Evolutionary conservation across 1,139 yeast species (phyloP).

Genomic region (Saccharomycopsis hybrid): DNA sequence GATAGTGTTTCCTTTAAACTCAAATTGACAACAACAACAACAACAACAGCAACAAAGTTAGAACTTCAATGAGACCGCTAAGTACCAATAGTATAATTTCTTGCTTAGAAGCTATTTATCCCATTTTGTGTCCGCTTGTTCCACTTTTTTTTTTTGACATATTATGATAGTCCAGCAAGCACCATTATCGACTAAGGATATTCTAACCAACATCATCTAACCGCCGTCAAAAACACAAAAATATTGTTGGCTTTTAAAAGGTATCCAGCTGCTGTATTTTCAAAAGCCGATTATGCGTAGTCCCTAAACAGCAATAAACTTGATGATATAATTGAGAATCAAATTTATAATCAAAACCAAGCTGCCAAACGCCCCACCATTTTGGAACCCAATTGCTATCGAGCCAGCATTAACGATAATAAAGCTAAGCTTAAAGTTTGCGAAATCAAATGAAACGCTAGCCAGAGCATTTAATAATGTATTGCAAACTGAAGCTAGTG

Average conservation of each 20-base stretch:
- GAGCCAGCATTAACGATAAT: background rate
- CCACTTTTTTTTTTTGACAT: no score
- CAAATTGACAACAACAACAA: no score
- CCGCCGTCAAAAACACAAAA: slow-evolving; percentile 4
- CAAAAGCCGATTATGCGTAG: slow-evolving; percentile 4
- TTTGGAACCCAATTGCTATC: background rate
- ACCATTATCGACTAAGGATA: slow-evolving; percentile 7
- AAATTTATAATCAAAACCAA: no score
- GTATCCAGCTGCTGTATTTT: slow-evolving; percentile 3
- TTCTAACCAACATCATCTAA: slow-evolving; percentile 6
- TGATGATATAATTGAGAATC: background rate
- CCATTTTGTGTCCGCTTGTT: no score
- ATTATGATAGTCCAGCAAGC: background rate
- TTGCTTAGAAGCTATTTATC: no score
- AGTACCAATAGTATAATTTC: no score
- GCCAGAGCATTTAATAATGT: background rate
- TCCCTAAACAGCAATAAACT: background rate
- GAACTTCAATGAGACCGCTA: no score
- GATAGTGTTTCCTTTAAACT: no score
- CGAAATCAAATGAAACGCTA: background rate
- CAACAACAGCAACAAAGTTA: no score
- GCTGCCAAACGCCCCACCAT: no score
- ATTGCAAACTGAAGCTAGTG: background rate
- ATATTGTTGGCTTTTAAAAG: background rate
- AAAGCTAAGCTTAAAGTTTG: background rate